Conservation (phyloP, 176 grass and related monocot species). For the Typha latifolia region DNA sequence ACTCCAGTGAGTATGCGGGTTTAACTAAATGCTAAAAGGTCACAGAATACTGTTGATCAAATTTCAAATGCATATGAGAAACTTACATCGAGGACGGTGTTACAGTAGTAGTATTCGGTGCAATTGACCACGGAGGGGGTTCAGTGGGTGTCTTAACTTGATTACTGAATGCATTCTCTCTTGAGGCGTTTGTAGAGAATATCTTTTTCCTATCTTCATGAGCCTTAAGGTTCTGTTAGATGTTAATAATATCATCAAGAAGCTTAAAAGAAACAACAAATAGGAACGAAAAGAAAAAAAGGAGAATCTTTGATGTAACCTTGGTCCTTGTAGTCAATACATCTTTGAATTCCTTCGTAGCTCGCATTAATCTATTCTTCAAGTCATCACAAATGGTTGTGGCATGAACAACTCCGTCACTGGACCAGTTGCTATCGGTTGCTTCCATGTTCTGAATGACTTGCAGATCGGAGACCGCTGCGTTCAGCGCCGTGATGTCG, state of each 20-base stretch:
- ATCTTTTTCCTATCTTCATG: background rate
- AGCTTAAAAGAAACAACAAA: too few relatives aligned
- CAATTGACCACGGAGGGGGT: background rate
- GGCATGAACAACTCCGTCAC: background rate
- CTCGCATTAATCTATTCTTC: background rate
- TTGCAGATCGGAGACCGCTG: background rate
- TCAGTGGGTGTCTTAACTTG: background rate
- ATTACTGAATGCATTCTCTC: background rate
- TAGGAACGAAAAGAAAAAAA: too few relatives aligned
- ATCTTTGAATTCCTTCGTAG: background rate
- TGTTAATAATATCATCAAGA: too few relatives aligned
- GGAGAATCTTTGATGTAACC: background rate
- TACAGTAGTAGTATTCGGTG: too few relatives aligned
- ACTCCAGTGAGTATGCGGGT: too few relatives aligned
- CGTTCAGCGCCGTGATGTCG: background rate
- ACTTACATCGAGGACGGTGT: too few relatives aligned
- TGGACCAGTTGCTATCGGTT: background rate
- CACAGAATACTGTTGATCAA: too few relatives aligned
- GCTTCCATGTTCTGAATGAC: background rate
- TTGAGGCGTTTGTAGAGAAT: background rate
- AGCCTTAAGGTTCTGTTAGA: too few relatives aligned
- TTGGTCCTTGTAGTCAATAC: background rate
- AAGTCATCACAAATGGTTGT: background rate
- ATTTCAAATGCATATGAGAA: too few relatives aligned
- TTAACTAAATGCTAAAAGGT: too few relatives aligned